Evolutionary conservation across 352 stramenopile species (phyloP), one percentile per base, ranked within the genome.

Genomic region (Globisporangium cystogenes): DNA sequence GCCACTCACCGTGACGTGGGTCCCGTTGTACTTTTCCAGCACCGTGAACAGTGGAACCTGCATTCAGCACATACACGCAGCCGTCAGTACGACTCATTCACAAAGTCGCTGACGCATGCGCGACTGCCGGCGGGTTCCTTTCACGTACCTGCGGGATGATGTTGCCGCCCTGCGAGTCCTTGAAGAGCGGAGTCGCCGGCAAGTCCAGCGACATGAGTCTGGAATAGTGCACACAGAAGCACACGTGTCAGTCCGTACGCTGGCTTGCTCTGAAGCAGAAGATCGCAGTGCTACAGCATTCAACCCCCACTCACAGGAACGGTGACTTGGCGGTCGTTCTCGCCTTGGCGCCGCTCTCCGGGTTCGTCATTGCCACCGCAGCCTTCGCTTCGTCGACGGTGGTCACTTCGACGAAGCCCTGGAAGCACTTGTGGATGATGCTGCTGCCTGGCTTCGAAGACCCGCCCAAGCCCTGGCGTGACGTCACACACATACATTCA

Each of bases 131-230:
- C 8, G n/a, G 3, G 5, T 29, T 5, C 26, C 5, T 44, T 18
- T 36, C 36, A 8, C 58, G 20, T 44, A 95, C 81, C 66, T 96
- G 82, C 53, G 97, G 96, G 57, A 99, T 99, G 31, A 99, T 96
- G 50, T 98, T 93, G 53, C 95, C 94, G 48, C 93, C 83, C 63
- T 97, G 87, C 8, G 91, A 97, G 68, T 99, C 96, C 56, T 99
- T 98, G 68, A 99, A 99, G 1, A 99, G 70, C 16, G 97, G 97
- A 48, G 97, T 99, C 53, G 97, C 92, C 8, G 97, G 97, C 48
- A 99, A 91, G 69, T 99, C 96, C 12, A 99, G 65, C 20, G 95
- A 96, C 46, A 99, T 75, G 52, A 98, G 88, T 23, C 97, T 87
- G 39, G 4, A 5, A 0, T 0, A 88, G 26, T 5, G 26, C 14